Percentiles rank a stretch among this genome's conserved stretches.
phyloP scores from a whole-genome alignment of 768 basidiomycete genomes.

The Leucosporidium creatinivorum region DNA sequence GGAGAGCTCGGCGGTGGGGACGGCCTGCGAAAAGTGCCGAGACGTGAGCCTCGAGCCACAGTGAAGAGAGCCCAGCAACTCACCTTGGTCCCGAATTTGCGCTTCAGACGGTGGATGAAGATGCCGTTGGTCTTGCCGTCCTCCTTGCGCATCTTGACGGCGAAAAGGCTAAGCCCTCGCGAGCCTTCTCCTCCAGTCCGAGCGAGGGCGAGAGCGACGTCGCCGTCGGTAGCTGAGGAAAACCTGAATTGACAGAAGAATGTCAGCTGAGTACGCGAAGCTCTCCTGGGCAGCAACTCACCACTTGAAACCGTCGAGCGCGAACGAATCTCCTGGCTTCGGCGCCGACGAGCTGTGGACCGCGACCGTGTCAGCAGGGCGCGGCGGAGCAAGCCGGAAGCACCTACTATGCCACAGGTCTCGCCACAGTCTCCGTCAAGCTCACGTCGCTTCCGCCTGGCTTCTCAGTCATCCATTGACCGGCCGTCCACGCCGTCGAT shows the following conservation, averaged over 20 bases:
- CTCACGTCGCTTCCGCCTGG: slow-evolving; percentile 55
- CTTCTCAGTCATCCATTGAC: slow-evolving; percentile 54
- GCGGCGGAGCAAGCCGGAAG: too few species aligned
- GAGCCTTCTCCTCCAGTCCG: slow-evolving; percentile 55
- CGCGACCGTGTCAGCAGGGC: too few species aligned
- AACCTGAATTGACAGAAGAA: slow-evolving; percentile 14
- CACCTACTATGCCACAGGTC: neutral
- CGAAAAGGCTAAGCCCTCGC: slow-evolving; percentile 62
- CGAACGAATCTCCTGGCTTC: slow-evolving; percentile 3
- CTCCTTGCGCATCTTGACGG: slow-evolving; percentile 52
- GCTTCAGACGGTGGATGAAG: slow-evolving; percentile 63
- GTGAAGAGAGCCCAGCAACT: neutral
- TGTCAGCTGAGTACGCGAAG: too few species aligned
- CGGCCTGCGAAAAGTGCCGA: slow-evolving; percentile 42
- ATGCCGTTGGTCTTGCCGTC: slow-evolving; percentile 52
- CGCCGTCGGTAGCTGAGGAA: slow-evolving; percentile 57
- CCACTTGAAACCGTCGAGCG: slow-evolving; percentile 34
- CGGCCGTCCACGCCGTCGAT: slow-evolving; percentile 57
- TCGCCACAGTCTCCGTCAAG: slow-evolving; percentile 61
- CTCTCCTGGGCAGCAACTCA: too few species aligned
- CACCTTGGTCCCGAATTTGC: slow-evolving; percentile 60
- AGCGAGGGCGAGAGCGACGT: slow-evolving; percentile 64
- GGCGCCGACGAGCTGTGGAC: neutral
- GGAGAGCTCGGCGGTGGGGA: slow-evolving; percentile 69
- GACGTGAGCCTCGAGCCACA: neutral